A percentile compares a stretch with the other conserved stretches of the same genome.
These are phyloP conservation scores for Ophiostoma quercus DNA, from an alignment of 2,329 filamentous ascomycete genomes.

Conservation along the genomic window DNA sequence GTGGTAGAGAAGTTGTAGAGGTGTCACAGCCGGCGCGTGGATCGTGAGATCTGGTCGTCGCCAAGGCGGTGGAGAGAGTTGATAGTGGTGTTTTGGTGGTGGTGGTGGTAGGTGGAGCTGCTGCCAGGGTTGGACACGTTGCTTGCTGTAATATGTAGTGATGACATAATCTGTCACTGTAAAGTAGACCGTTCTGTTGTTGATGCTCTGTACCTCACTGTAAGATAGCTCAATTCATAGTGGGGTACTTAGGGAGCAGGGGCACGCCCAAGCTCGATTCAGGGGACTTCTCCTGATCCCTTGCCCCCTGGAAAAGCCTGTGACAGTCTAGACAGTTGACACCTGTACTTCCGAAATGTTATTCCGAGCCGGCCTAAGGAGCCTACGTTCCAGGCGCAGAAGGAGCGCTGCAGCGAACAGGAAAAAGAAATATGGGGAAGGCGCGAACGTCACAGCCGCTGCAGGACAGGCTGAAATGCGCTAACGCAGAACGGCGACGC, in stretches of 20 bases:
- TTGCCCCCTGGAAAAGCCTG: constrained; percentile 4
- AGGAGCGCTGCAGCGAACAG: neutral
- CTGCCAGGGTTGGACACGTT: constrained; percentile 25
- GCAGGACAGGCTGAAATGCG: constrained; percentile 16
- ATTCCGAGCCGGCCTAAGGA: neutral
- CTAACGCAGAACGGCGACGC: constrained; percentile 23
- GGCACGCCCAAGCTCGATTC: neutral
- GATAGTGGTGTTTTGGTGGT: constrained; percentile 15
- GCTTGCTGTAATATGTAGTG: constrained; percentile 1
- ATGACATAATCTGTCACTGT: neutral
- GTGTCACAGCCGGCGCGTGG: constrained; percentile 13
- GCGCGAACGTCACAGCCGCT: constrained; percentile 17
- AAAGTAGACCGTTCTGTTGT: neutral
- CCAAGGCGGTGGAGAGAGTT: constrained; percentile 14
- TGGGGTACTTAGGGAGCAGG: neutral
- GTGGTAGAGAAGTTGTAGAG: constrained; percentile 1
- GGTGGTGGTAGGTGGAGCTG: constrained; percentile 12
- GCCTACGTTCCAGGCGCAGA: neutral
- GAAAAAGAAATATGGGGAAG: constrained; percentile 8
- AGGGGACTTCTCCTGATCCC: constrained; percentile 2
- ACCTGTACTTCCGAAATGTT: neutral
- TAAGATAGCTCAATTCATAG: neutral
- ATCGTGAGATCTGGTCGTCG: constrained; percentile 16
- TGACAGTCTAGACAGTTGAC: neutral
- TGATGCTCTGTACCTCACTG: too few relatives aligned